Conservation (phyloP, 108 stramenopile genomes). For the Cyclotella choctawhatcheeana region DNA sequence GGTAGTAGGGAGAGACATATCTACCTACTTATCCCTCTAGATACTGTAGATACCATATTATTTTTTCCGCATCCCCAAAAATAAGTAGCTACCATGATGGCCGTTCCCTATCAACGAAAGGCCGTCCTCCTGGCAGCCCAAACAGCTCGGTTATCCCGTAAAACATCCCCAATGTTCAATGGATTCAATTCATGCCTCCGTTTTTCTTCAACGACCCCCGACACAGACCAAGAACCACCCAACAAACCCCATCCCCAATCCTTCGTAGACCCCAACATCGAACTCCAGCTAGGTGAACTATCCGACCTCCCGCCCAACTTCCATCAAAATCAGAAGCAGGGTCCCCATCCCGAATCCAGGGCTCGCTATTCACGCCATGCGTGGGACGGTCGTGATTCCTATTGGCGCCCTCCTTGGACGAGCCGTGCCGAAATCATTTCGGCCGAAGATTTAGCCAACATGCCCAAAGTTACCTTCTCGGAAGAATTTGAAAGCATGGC, state of each 20-base stretch:
- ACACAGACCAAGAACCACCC: no score
- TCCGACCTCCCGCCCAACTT: slow-evolving; percentile 43
- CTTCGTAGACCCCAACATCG: slow-evolving; percentile 44
- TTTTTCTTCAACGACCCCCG: no score
- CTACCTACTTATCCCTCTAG: no score
- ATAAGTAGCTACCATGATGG: not conserved
- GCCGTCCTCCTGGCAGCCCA: slow-evolving; percentile 5
- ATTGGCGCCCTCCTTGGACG: slow-evolving; percentile 68
- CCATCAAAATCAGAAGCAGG: slow-evolving; percentile 19
- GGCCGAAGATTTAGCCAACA: slow-evolving; percentile 82
- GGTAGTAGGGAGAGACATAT: no score
- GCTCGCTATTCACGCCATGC: slow-evolving; percentile 23
- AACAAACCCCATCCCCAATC: slow-evolving; percentile 50
- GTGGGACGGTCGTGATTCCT: slow-evolving; percentile 61
- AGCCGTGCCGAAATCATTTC: slow-evolving; percentile 60
- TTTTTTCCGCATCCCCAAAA: not conserved
- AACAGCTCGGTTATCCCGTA: not conserved
- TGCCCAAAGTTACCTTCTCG: slow-evolving; percentile 75
- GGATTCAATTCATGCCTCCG: not conserved
- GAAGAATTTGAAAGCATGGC: slow-evolving; percentile 66
- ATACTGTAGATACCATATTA: not conserved
- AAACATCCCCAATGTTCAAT: not conserved
- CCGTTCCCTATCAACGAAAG: not conserved
- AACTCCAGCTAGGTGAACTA: slow-evolving; percentile 43
- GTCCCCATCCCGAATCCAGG: slow-evolving; percentile 16